Evolutionary conservation across 2,329 filamentous ascomycete species (phyloP).

Genomic region (Fusarium transvaalense): DNA sequence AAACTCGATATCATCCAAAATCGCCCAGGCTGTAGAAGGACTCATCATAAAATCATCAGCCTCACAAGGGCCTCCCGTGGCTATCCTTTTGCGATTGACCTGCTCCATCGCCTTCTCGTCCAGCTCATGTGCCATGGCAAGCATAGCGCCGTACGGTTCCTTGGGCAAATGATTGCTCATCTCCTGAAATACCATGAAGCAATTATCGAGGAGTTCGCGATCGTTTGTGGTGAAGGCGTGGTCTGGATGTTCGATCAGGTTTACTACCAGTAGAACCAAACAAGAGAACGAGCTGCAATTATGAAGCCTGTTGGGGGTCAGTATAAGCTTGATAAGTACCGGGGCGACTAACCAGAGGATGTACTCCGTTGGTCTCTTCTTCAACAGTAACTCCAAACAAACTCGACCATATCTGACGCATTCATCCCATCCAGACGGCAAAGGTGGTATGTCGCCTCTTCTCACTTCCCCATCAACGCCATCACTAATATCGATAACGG

Average conservation of each 20-base stretch:
- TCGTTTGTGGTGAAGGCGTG: conserved; percentile 7
- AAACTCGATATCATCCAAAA: conserved; percentile 33
- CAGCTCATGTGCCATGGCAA: conserved; percentile 29
- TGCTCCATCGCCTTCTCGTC: conserved; percentile 36
- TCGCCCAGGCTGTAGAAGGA: conserved; percentile 21
- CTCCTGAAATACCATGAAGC: conserved; percentile 4
- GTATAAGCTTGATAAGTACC: rapidly evolving
- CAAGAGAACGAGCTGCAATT: conserved; percentile 33
- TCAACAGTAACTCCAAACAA: conserved; percentile 25
- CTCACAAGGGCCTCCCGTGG: background rate
- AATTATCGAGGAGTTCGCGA: conserved; percentile 19
- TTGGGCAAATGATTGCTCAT: background rate
- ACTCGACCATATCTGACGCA: conserved; percentile 31
- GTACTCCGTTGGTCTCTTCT: conserved; percentile 28
- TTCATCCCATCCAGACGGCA: conserved; percentile 34
- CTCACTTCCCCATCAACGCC: conserved; percentile 23
- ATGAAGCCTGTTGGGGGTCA: conserved; percentile 21
- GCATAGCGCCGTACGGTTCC: conserved; percentile 17
- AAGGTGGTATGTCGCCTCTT: conserved; percentile 23
- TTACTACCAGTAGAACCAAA: conserved; percentile 36
- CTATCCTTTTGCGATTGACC: conserved; percentile 8
- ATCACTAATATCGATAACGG: conserved; percentile 35
- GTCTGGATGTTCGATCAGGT: conserved; percentile 41
- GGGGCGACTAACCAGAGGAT: conserved; percentile 20
- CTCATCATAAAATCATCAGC: conserved; percentile 5